Base-by-base conservation (phyloP, 495 filamentous ascomycete species). In the Aspergillus nanangensis region DNA sequence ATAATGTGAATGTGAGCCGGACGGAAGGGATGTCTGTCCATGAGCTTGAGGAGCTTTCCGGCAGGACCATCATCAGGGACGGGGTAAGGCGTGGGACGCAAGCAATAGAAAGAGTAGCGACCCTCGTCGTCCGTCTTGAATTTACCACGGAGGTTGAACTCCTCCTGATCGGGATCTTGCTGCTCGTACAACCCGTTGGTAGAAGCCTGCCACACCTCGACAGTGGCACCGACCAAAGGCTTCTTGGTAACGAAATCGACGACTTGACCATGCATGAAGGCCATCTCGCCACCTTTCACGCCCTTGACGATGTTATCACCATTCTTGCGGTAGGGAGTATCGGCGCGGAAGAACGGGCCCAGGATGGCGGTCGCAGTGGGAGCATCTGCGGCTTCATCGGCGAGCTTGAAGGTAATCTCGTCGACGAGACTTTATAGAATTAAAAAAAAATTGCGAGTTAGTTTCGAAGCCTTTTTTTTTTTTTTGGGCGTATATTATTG, bases 1-100 rank as follows among this genome's bases (percentile, higher is more conserved):
- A 90, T 83, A 52, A 92, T 84, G 64, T 94, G 88, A 52, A 94
- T 90, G 58, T 92, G 87, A 29, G 84, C 88, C 25, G 88, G 88
- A 20, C 88, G 73, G 73, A 83, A 87, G n/a, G 87, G 85, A 64
- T 91, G 82, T 14, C 83, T 71, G 51, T 88, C 84, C 50, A 88
- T 74, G 39, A 84, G 51, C 34, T 69, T 44, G 10, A 76, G 59
- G 11, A 76, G 45, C 56, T 70, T 70, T 3, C 72, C 73, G 14
- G 62, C 67, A 7, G 71, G 73, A 22, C 84, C 87, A 60, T 89
- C 84, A 52, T 67, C 52, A 0, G 85, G 83, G 37, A 91, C 78
- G 1, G 84, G 82, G 58, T 90, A 90, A n/a, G 79, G 67, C 21
- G 81, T 83, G 5, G 86, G 85, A 22, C 81, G 70, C 50, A 91